These are phyloP conservation scores for Yarrowia sp. DNA, from an alignment of 805 yeast genomes.

Conservation along the genomic window DNA sequence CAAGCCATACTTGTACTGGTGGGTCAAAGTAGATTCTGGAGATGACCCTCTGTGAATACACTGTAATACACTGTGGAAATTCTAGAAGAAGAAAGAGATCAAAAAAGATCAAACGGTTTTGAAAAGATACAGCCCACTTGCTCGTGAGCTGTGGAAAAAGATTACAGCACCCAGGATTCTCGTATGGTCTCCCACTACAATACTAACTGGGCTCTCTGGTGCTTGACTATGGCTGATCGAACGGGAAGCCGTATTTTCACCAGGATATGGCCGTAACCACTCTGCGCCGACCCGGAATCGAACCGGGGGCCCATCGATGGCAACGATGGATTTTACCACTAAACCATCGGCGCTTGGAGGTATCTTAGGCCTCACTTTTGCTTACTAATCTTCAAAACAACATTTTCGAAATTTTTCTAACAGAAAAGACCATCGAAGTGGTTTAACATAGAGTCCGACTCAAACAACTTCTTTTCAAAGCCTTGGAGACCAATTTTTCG, in stretches of 20 bases:
- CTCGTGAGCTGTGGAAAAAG: no score
- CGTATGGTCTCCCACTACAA: conserved; percentile 37
- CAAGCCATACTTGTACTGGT: no score
- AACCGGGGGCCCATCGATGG: conserved; percentile 34
- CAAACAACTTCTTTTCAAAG: no score
- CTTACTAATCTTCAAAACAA: background rate
- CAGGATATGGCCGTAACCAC: conserved; percentile 34
- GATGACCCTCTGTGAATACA: no score
- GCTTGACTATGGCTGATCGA: conserved; percentile 36
- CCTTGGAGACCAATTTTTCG: no score
- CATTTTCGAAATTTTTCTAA: no score
- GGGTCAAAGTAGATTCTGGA: no score
- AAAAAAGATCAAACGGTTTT: no score
- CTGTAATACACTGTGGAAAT: no score
- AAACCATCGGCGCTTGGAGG: conserved; percentile 33
- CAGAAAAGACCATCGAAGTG: background rate
- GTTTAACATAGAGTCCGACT: no score
- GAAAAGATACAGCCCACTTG: no score
- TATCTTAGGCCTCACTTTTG: background rate
- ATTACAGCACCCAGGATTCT: conserved; percentile 36
- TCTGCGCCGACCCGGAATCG: conserved; percentile 33
- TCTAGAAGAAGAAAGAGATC: no score
- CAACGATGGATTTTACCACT: conserved; percentile 28
- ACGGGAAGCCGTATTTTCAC: conserved; percentile 38
- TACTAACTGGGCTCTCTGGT: conserved; percentile 36